phyloP scores from a whole-genome alignment of 371 early-diverging fungal species.

The Mortierella polycephala region DNA sequence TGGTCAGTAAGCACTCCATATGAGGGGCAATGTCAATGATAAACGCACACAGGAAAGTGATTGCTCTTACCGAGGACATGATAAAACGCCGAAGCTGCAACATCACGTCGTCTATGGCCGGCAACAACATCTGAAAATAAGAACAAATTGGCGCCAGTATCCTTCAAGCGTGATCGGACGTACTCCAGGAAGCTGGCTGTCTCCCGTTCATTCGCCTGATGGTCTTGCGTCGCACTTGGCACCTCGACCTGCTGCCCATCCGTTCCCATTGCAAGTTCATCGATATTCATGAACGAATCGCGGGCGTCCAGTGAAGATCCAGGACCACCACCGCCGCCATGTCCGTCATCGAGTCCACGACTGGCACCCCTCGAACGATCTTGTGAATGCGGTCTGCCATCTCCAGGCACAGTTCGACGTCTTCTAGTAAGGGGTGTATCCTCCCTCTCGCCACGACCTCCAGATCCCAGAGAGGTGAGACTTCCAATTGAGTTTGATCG shows the following conservation, averaged over 20 bases:
- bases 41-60: not conserved
- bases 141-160: constrained; percentile 10
- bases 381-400: not conserved
- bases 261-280: not conserved
- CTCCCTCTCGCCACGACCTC: not conserved
- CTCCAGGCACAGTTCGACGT: not conserved
- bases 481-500: constrained; percentile 4
- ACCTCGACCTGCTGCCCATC: not conserved
- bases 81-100: constrained; percentile 47
- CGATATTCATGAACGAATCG: constrained; percentile 4
- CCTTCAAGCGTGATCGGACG: constrained; percentile 17
- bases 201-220: constrained; percentile 28
- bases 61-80: constrained; percentile 32
- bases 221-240: constrained; percentile 4
- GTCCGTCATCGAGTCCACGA: not conserved
- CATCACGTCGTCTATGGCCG: constrained; percentile 19
- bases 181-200: constrained; percentile 34
- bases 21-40: no score
- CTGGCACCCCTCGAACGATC: constrained; percentile 2
- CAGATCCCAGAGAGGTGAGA: not conserved
- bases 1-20: no score
- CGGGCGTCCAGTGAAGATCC: constrained; percentile 5
- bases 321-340: not conserved
- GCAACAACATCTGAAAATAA: constrained; percentile 29
- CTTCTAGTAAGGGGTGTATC: constrained; percentile 9